Base-by-base conservation (phyloP, 2,329 filamentous ascomycete genomes). In the Nectriaceae sp. region DNA sequence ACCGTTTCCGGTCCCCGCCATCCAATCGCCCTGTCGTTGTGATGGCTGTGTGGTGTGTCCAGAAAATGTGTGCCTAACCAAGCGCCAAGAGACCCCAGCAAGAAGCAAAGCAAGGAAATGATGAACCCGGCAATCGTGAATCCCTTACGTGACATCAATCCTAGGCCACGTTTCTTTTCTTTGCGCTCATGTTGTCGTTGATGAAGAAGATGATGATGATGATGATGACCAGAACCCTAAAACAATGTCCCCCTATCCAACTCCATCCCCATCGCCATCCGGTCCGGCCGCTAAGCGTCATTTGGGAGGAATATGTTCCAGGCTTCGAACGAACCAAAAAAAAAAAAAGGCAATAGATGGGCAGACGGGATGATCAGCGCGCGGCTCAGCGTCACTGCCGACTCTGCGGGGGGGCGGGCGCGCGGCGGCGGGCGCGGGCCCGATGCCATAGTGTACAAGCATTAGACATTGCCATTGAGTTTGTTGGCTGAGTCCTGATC, bases 51-150 rank as follows among this genome's bases (percentile, higher is more conserved):
- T 43, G 26, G 40, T 47, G 31, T 50, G 48, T 54, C 41, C 53
- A 39, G 42, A 40, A 39, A 42, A 38, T 46, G 33, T 50, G 45
- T 51, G 47, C 40, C 53, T 49, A 43, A 47, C 42, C 47, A 31
- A 44, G 43, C 42, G 47, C 46, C 43, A 45, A 51, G 41, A 52
- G 44, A 47, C 16, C 35, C 36, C 41, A 49, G 42, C 41, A 42
- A 49, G 44, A 46, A 46, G 50, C 38, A 40, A 46, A 47, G 38
- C 40, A 58, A 61, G 44, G 49, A 56, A 62, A 56, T 61, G 59
- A 46, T 61, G 44, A 61, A 52, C 44, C 49, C 57, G 49, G 50
- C 55, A 54, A 49, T 42, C 53, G 37, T 46, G 48, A 42, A 36
- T 52, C 46, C 41, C 52, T 42, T 42, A 49, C 52, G 47, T 49